Evolutionary conservation across 352 stramenopile species (phyloP), one percentile per base, ranked within the genome.

Genomic region (Pythium myriotylum): DNA sequence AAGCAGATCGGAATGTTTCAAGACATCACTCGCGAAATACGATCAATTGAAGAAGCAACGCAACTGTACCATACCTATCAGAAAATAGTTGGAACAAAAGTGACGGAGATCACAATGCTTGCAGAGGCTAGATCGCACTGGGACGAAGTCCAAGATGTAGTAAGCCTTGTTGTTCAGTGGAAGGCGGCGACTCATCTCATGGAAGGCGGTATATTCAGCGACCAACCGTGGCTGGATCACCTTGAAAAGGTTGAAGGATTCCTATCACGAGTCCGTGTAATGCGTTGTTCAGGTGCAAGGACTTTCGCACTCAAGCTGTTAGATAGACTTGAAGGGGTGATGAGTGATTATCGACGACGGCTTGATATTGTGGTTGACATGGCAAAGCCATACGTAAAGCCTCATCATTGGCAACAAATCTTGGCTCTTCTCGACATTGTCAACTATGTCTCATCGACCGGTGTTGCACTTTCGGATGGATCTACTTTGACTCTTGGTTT

Each of bases 31-130:
- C 56, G 65, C 4, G 80, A 92, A 22, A 62, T 90, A 12, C 29
- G 63, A 29, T 50, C 58, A 8, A 89, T 90, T 29, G 68, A 78
- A 50, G 77, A 84, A 26, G 70, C 83, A 4, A 75, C 74, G 3
- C 65, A 56, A 26, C 48, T 88, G n/a, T 92, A 90, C 35, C 73
- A 87, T 60, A 77, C 86, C 16, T 92, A 90, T 45, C 80, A 92
- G 43, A 69, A 70, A 42, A 86, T 89, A 70, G 79, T 90, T 10
- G 79, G 79, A 6, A 65, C 89, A 24, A 88, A 89, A 37, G 65
- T 83, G 13, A 75, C 75, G 1, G 80, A 88, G 9, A 77, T 88
- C n/a, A 66, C 66, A 12, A 60, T 79, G 42, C 59, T 92, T 0
- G 58, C 33, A 3, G 74, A 87, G 39, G 72, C 77, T 13, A 78